These are phyloP conservation scores for Ceratocystiopsis sp. DNA, from an alignment of 2,329 filamentous ascomycete species.

Conservation along the genomic window DNA sequence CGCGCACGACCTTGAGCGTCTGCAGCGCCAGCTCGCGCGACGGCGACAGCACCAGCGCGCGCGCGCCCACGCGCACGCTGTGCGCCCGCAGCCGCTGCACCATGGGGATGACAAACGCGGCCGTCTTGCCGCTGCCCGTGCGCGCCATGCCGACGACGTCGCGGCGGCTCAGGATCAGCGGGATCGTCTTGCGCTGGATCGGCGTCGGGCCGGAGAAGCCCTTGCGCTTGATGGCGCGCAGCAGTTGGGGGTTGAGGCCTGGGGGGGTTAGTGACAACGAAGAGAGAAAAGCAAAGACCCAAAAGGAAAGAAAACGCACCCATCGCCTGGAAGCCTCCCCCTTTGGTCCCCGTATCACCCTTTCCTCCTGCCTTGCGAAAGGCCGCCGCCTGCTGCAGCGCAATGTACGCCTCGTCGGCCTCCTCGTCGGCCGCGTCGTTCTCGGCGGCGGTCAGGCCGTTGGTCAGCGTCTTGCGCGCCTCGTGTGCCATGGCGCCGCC, in stretches of 20 bases:
- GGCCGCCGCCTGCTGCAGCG: conserved; percentile 66
- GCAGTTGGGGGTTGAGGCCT: conserved; percentile 63
- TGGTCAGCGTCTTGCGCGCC: conserved; percentile 22
- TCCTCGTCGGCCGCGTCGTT: conserved; percentile 31
- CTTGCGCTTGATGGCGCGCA: conserved; percentile 85
- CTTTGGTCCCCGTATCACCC: conserved; percentile 78
- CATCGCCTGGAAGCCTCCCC: conserved; percentile 94
- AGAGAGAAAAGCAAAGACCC: neutral
- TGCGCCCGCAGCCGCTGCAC: conserved; percentile 84
- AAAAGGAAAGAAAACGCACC: conserved; percentile 24
- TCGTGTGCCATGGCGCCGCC: conserved; percentile 26
- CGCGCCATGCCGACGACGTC: conserved; percentile 99
- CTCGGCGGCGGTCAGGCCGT: conserved; percentile 20
- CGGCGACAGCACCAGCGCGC: conserved; percentile 78
- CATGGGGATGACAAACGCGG: conserved; percentile 96
- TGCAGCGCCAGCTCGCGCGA: conserved; percentile 89
- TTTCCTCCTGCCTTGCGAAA: conserved; percentile 79
- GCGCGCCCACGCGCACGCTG: conserved; percentile 68
- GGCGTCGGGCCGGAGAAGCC: conserved; percentile 93
- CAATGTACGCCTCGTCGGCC: conserved; percentile 79
- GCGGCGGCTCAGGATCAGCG: conserved; percentile 70
- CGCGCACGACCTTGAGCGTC: conserved; percentile 91
- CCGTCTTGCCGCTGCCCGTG: conserved; percentile 97
- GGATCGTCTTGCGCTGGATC: conserved; percentile 94
- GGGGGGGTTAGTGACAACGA: neutral